A percentile compares a stretch with the other conserved stretches of the same genome.
phyloP scores from a whole-genome alignment of 2,329 filamentous ascomycete genomes.

The Colletotrichum incanum region DNA sequence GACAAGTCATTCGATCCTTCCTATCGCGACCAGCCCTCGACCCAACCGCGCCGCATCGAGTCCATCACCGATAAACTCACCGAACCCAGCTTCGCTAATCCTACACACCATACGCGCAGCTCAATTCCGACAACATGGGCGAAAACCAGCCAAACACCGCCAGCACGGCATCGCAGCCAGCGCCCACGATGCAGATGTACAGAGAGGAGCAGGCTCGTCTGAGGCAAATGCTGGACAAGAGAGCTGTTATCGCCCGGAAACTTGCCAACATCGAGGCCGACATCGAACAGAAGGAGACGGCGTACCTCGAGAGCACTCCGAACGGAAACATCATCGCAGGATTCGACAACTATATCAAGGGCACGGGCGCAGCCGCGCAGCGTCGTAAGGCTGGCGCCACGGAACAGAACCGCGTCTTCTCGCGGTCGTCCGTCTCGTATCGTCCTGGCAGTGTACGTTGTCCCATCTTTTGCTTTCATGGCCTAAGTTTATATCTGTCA shows the following conservation, averaged over 20 bases:
- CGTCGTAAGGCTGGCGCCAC: constrained; percentile 76
- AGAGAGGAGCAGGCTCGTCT: constrained; percentile 66
- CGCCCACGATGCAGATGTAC: constrained; percentile 62
- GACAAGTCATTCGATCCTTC: constrained; percentile 9
- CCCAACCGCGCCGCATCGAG: constrained; percentile 27
- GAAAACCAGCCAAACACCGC: constrained; percentile 38
- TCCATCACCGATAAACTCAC: constrained; percentile 16
- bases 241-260: constrained; percentile 51
- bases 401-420: constrained; percentile 83
- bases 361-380: constrained; percentile 75
- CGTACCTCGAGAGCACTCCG: constrained; percentile 92
- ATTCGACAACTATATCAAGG: constrained; percentile 99
- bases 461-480: neutral
- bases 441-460: constrained; percentile 54
- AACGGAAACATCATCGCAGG: constrained; percentile 96
- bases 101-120: neutral
- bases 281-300: constrained; percentile 86
- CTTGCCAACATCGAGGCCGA: constrained; percentile 75
- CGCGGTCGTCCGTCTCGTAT: constrained; percentile 75
- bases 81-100: neutral
- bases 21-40: constrained; percentile 11
- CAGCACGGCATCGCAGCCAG: constrained; percentile 45
- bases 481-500: constrained; percentile 26
- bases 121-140: constrained; percentile 22
- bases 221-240: constrained; percentile 63